Base-by-base conservation (phyloP, 2,329 filamentous ascomycete genomes). In the Conoideocrella luteorostrata region DNA sequence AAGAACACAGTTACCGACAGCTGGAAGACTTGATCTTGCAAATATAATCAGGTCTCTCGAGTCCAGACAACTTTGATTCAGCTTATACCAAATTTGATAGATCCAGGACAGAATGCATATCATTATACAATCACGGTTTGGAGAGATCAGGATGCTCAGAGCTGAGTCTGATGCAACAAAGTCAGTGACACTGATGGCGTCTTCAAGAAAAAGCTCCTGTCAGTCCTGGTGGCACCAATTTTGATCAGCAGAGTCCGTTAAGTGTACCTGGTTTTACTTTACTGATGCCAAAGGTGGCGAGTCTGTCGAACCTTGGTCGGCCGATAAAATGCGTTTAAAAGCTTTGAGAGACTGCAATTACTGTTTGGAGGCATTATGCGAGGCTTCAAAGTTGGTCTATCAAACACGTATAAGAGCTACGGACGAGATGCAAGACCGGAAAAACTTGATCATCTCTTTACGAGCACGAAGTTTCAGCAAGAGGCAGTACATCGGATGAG, bases 401-500 rank as follows among this genome's bases (percentile, higher is more conserved):
- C 63, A 2, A 63, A 67, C 18, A 72, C 68, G 1, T 75, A 75
- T 47, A 65, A 63, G 47, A 64, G 57, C 20, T 70, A 71, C 41
- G 68, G 72, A 46, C 64, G 62, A 5, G 63, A 69, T 29, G 66
- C 66, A 4, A 70, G 69, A 0, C 59, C 59, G 6, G 60, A 65
- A 22, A 68, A 70, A 56, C 52, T 71, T 3, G 65, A 72, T 15
- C 54, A 57, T 2, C 55, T 76, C 0, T 67, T 75, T 36, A 56
- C 52, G 10, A 68, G 68, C 46, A 67, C 65, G 42, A 54, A 50
- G 2, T 66, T 68, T 15, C 65, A 72, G 7, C 63, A 58, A 18
- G 62, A 65, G n/a, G 60, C 67, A 1, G 69, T 75, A 4, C 55
- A 63, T 36, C 61, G 65, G 36, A 74, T 74, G 70, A 64, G 70